Evolutionary conservation across 305 asterid species (phyloP), one percentile per base, ranked within the genome.

Genomic region (Andrographis paniculata): DNA sequence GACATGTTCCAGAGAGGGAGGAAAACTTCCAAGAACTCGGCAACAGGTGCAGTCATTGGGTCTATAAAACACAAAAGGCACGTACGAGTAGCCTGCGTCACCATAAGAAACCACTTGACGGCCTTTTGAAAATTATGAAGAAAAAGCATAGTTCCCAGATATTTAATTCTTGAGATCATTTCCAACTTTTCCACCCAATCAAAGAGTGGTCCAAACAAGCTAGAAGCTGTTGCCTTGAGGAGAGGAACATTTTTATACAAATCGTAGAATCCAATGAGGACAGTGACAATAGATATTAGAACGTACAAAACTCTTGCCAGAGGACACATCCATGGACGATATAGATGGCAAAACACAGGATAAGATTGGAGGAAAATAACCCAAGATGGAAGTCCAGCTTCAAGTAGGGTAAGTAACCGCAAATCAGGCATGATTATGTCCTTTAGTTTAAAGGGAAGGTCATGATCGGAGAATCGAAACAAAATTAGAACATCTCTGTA

Each of bases 261-360:
- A 68, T 91, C 96, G 21, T 83, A 91, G 59, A 91, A 91, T 53
- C 99, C 99, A 53, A 91, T 81, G 15, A 87, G 82, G 56, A 91
- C 99, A 27, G 99, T 91, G 55, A 81, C 68, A 50, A 81, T 42
- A 18, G 96, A 92, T 61, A 84, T 82, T 18, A 79, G 54, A 40
- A 87, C 80, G 38, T 92, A 92, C 43, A 86, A 70, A 48, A 63
- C 70, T 70, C 96, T 76, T 36, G 94, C 95, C 55, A 87, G 65
- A 62, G 95, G 96, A 54, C 95, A 92, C 99, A 92, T 92, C 99
- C 96, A 92, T 9, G 99, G 99, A 36, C 96, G 94, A 56, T 92
- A 87, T 55, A 92, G 51, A 72, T 79, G 85, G 72, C 82, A 77
- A 69, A 92, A 77, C 21, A 72, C 84, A 4, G 99, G 99, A 67